phyloP scores from a whole-genome alignment of 2,329 filamentous ascomycete genomes.

The Aspergillus phoenicis region DNA sequence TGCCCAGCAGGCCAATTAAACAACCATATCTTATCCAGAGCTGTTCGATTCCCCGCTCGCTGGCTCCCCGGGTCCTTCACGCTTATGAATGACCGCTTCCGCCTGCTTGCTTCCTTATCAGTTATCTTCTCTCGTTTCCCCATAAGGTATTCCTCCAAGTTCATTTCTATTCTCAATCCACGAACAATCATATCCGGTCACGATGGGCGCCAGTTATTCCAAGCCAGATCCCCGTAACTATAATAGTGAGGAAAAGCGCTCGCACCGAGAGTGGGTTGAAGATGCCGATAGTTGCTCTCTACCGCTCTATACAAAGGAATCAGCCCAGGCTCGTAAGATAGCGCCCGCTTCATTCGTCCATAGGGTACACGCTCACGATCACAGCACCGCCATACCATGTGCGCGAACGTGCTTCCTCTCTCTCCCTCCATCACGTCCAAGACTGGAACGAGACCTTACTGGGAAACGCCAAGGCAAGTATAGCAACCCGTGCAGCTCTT shows the following conservation, averaged over 20 bases:
- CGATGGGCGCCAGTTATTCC: neutral
- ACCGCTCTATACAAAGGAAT: neutral
- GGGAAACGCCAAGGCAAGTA: slow-evolving; percentile 30
- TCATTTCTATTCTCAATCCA: no score
- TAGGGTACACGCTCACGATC: neutral
- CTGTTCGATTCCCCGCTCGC: no score
- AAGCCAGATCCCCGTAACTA: neutral
- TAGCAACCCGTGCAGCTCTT: neutral
- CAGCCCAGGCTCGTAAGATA: neutral
- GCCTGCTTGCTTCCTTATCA: no score
- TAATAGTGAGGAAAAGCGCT: neutral
- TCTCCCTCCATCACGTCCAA: slow-evolving; percentile 23
- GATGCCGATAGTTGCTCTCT: neutral
- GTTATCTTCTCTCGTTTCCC: no score
- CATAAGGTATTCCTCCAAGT: no score
- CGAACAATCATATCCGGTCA: neutral
- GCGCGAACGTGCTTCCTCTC: slow-evolving; percentile 15
- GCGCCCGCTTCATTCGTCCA: accelerated
- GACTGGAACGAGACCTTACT: slow-evolving; percentile 32
- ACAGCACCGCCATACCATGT: slow-evolving; percentile 18
- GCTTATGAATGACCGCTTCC: no score
- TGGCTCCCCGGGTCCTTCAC: no score
- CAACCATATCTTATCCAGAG: no score
- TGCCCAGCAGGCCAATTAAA: no score
- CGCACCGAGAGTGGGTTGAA: neutral